Conservation (phyloP, 345 rosid species). For the thale cress (Arabidopsis thaliana) region TAIR10.1 NC_003070.9:9692501-9693000, state of each 20-base stretch:
- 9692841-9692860: slow-evolving; percentile 83
- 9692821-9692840: slow-evolving; percentile 41
- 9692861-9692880: slow-evolving; percentile 74
- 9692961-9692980: no score
- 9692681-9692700: background rate
- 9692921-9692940: no score
- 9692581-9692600: background rate
- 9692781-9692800: background rate
- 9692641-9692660: slow-evolving; percentile 7
- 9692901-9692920: no score
- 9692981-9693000: no score
- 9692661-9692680: background rate
- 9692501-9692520: background rate
- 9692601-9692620: background rate
- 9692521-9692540: background rate
- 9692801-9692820: slow-evolving; percentile 33
- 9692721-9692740: background rate
- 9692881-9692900: background rate
- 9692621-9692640: background rate
- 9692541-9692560: background rate
- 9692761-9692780: background rate
- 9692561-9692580: background rate
- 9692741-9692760: no score
- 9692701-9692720: background rate
- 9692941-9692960: no score